A percentile compares a stretch with the other conserved stretches of the same genome.
These are phyloP conservation scores for Beauveria caledonica DNA, from an alignment of 2,329 filamentous ascomycete species.

Conservation along the genomic window DNA sequence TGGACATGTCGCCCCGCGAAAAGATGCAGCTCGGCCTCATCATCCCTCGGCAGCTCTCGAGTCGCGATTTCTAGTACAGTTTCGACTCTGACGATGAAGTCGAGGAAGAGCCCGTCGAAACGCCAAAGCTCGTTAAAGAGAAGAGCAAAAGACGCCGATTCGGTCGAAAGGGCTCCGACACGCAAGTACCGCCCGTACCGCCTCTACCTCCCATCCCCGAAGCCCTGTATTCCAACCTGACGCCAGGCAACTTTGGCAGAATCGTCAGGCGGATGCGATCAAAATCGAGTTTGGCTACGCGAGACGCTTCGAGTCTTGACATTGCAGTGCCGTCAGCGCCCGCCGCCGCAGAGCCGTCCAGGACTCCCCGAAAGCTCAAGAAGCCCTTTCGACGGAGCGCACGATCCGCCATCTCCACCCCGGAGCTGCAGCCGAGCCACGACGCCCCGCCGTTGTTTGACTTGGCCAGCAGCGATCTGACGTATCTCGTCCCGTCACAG, in stretches of 20 bases:
- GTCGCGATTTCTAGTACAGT: slow-evolving; percentile 30
- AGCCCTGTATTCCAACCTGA: slow-evolving; percentile 16
- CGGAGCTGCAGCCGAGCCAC: slow-evolving; percentile 10
- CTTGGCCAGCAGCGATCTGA: background rate
- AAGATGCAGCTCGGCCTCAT: slow-evolving; percentile 26
- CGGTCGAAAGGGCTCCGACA: slow-evolving; percentile 6
- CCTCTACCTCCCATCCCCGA: slow-evolving; percentile 27
- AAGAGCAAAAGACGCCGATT: slow-evolving; percentile 7
- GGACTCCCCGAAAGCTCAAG: slow-evolving; percentile 7
- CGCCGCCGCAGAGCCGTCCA: background rate
- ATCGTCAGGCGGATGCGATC: slow-evolving; percentile 22
- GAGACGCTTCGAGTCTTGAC: background rate
- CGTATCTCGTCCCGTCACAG: background rate
- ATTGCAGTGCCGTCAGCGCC: background rate
- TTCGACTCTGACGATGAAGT: slow-evolving; percentile 27
- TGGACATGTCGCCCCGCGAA: slow-evolving; percentile 21
- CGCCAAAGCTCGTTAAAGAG: slow-evolving; percentile 7
- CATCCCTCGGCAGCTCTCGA: slow-evolving; percentile 24
- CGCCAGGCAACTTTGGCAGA: slow-evolving; percentile 20
- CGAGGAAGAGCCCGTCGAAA: slow-evolving; percentile 15
- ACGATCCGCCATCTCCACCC: slow-evolving; percentile 20
- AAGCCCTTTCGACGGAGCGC: slow-evolving; percentile 11
- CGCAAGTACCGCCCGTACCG: slow-evolving; percentile 19
- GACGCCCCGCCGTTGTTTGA: background rate
- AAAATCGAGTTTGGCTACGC: slow-evolving; percentile 9